A percentile compares a stretch with the other conserved stretches of the same genome.
phyloP scores from a whole-genome alignment of 768 basidiomycete genomes.

The Trametes coccinea region DNA sequence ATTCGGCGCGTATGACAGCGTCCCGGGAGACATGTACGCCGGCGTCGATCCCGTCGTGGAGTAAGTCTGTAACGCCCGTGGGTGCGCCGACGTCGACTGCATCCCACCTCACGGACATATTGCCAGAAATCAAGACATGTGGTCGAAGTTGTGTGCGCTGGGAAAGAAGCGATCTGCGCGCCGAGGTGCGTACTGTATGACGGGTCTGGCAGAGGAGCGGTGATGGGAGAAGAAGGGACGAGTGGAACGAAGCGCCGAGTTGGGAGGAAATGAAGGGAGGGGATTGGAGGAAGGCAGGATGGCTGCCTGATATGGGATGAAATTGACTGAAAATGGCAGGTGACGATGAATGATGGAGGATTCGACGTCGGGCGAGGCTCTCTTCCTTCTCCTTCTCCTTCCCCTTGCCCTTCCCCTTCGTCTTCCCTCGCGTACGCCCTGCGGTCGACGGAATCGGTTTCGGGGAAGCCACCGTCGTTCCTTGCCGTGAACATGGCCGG shows the following conservation, averaged over 20 bases:
- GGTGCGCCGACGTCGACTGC: too few relatives aligned
- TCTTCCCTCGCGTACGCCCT: neutral
- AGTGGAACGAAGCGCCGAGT: neutral
- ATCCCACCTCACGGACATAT: too few relatives aligned
- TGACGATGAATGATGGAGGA: constrained; percentile 19
- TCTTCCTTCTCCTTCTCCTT: neutral
- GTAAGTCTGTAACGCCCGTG: too few relatives aligned
- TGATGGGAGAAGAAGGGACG: constrained; percentile 2
- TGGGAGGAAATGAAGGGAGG: constrained; percentile 2
- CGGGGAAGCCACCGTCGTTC: too few relatives aligned
- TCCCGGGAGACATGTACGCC: too few relatives aligned
- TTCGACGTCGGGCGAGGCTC: constrained; percentile 16
- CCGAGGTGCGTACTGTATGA: neutral
- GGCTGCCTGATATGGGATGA: neutral
- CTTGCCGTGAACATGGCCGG: too few relatives aligned
- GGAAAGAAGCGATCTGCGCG: neutral
- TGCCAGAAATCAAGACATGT: neutral
- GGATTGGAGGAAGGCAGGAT: neutral
- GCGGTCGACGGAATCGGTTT: too few relatives aligned
- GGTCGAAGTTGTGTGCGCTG: neutral
- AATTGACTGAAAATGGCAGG: constrained; percentile 11
- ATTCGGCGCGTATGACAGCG: too few relatives aligned
- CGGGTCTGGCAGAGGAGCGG: constrained; percentile 1
- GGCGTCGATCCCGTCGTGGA: too few relatives aligned
- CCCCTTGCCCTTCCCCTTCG: neutral